Base-by-base conservation (phyloP, 1,139 yeast species). In the Oligophagozyma castellii region DNA sequence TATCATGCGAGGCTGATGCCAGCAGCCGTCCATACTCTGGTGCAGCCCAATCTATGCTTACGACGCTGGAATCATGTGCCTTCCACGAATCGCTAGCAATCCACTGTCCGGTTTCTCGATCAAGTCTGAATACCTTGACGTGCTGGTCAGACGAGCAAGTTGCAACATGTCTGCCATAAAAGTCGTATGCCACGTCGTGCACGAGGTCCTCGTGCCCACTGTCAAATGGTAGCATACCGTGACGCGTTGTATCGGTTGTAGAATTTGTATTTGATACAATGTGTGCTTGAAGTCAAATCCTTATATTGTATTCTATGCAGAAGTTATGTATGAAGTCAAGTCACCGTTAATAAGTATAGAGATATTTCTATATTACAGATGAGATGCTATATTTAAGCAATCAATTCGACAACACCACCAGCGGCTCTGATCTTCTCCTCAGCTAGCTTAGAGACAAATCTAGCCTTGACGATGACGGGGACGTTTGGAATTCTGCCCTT, bases 341-440 rank as follows among this genome's bases (percentile, higher is more conserved):
- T 19, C 29, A 26, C 29, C 29, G 20, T 12, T 19, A 23, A 14
- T 27, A 23, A 16, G 21, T 23, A 22, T 16, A 20, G 26, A 28
- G 22, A 23, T 21, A 13, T 12, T 14, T 27, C 22, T 14, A 25
- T 18, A 10, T 18, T 18, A 18, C 20, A 18, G 7, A 18, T 7
- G n/a, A n/a, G n/a, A n/a, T n/a, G n/a, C n/a, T 7, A 18, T 18
- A 10, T 31, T 79, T 83, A 89, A 68, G 98, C 98, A 66, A 89
- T 68, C 65, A 89, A 81, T 74, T 89, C 98, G 65, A 89, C 93
- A 62, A 79, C 98, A 79, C 99, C 99, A 73, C 99, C 99, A 61
- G 78, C 99, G 63, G 93, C 96, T 77, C 80, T 83, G 74, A 92
- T 92, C 77, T 89, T 92, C 73, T 89, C 86, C 77, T 92, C 99